These are phyloP conservation scores for Saccharomyces jurei DNA, from an alignment of 805 yeast species.

Conservation along the genomic window DNA sequence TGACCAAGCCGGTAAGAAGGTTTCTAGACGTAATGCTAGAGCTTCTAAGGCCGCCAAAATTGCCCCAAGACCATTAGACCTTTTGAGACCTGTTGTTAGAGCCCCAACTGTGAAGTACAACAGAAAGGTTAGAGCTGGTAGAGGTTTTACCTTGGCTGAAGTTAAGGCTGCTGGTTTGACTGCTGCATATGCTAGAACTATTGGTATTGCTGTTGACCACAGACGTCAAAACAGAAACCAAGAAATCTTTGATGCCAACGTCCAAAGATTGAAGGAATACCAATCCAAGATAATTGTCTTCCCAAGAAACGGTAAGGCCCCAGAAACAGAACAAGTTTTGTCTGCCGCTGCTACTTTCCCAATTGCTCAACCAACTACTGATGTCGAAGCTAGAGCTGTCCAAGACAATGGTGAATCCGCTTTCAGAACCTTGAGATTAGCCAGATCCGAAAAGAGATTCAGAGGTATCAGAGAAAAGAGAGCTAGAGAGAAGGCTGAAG, in stretches of 20 bases:
- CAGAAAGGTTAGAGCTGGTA: slow-evolving; percentile 98
- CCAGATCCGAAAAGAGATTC: slow-evolving; percentile 86
- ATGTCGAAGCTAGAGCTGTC: slow-evolving; percentile 78
- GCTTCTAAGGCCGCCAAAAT: slow-evolving; percentile 81
- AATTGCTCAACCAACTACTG: slow-evolving; percentile 65
- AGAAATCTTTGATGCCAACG: slow-evolving; percentile 88
- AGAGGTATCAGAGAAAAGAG: slow-evolving; percentile 93
- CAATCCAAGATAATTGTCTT: slow-evolving; percentile 85
- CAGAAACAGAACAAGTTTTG: slow-evolving; percentile 65
- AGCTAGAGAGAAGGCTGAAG: slow-evolving; percentile 91
- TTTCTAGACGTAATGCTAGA: slow-evolving; percentile 87
- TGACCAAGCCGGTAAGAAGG: slow-evolving; percentile 99
- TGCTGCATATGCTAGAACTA: slow-evolving; percentile 88
- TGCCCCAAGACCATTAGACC: slow-evolving; percentile 95
- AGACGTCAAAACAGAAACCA: slow-evolving; percentile 96
- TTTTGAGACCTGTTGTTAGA: slow-evolving; percentile 92
- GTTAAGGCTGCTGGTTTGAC: slow-evolving; percentile 91
- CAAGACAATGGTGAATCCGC: slow-evolving; percentile 66
- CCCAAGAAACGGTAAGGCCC: slow-evolving; percentile 79
- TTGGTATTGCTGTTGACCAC: slow-evolving; percentile 97
- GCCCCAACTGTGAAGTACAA: slow-evolving; percentile 96
- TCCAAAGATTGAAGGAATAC: slow-evolving; percentile 91
- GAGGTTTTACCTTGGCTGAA: slow-evolving; percentile 96
- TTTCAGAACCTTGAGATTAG: slow-evolving; percentile 85
- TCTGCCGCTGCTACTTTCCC: slow-evolving; percentile 78